A percentile compares a stretch with the other conserved stretches of the same genome.
These are phyloP conservation scores for Ehretia macrophylla DNA, from an alignment of 257 asterid species.

Conservation along the genomic window DNA sequence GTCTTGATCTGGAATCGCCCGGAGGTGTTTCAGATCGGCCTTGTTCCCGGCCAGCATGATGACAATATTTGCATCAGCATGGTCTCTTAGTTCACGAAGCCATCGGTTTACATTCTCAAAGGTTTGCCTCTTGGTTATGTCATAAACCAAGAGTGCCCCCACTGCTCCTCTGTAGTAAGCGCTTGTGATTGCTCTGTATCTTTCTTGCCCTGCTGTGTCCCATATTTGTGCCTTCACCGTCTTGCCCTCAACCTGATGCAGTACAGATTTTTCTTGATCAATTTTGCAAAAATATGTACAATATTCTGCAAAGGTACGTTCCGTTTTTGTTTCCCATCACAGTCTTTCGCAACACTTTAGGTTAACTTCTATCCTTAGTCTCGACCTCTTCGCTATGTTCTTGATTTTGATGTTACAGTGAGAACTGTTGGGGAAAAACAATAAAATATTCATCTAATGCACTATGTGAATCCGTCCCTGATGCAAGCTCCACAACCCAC, in stretches of 20 bases:
- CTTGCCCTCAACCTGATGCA: conserved; percentile 35
- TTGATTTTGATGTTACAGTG: no score
- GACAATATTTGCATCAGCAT: conserved; percentile 42
- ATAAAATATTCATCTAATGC: no score
- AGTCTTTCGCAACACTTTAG: no score
- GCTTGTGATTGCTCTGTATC: conserved; percentile 47
- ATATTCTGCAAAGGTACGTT: not conserved
- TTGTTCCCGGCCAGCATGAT: conserved; percentile 45
- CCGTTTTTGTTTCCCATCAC: no score
- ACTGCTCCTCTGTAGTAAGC: conserved; percentile 52
- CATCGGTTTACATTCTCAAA: conserved; percentile 44
- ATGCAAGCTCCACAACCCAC: no score
- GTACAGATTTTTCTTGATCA: not conserved
- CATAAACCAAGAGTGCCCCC: conserved; percentile 41
- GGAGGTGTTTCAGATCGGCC: conserved; percentile 39
- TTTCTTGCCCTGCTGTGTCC: conserved; percentile 53
- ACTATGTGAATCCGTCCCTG: no score
- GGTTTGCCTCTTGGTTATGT: conserved; percentile 36
- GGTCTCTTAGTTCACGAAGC: conserved; percentile 37
- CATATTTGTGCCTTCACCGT: conserved; percentile 48
- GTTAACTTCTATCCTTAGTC: no score
- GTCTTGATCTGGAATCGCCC: conserved; percentile 34
- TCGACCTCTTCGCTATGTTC: no score
- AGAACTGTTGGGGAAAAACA: no score
- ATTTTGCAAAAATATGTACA: not conserved